Percentiles rank a stretch among this genome's conserved stretches.
Evolutionary conservation across 1,284 basidiomycete genomes (phyloP).

Genomic region (Testicularia cyperi): DNA sequence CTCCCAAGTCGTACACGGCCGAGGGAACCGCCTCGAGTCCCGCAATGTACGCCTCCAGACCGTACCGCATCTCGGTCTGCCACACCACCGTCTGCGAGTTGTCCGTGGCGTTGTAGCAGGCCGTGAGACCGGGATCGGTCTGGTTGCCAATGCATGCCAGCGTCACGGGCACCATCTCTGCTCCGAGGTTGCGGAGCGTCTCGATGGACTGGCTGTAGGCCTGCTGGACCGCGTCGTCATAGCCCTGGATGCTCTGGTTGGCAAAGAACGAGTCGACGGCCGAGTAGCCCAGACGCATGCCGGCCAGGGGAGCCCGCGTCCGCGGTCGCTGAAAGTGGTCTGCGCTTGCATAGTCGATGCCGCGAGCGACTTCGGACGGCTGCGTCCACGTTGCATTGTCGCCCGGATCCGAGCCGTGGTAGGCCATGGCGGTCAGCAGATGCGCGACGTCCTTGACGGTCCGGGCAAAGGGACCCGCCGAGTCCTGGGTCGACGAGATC

Average conservation of each 20-base stretch:
- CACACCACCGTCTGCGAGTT: slow-evolving; percentile 6
- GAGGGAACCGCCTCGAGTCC: slow-evolving; percentile 10
- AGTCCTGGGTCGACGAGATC: slow-evolving; percentile 28
- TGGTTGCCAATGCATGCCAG: slow-evolving; percentile 19
- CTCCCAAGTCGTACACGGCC: slow-evolving; percentile 21
- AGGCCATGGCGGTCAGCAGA: slow-evolving; percentile 30
- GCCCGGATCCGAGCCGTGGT: slow-evolving; percentile 14
- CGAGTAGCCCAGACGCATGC: slow-evolving; percentile 10
- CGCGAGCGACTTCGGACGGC: slow-evolving; percentile 7
- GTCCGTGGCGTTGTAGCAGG: slow-evolving; percentile 17
- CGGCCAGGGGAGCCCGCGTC: slow-evolving; percentile 3
- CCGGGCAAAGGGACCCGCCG: slow-evolving; percentile 23
- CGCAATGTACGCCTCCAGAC: slow-evolving; percentile 17
- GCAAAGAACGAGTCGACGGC: slow-evolving; percentile 16
- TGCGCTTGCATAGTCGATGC: slow-evolving; percentile 14
- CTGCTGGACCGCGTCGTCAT: slow-evolving; percentile 6
- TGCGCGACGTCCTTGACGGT: slow-evolving; percentile 34
- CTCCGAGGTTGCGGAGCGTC: slow-evolving; percentile 7
- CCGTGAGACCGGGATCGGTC: slow-evolving; percentile 6
- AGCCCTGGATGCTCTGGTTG: slow-evolving; percentile 14
- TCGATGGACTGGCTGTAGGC: slow-evolving; percentile 15
- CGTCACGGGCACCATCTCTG: slow-evolving; percentile 20
- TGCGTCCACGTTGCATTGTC: slow-evolving; percentile 28
- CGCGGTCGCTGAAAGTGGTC: slow-evolving; percentile 4
- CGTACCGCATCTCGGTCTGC: slow-evolving; percentile 26